Percentiles rank a stretch among this genome's conserved stretches.
Conservation (phyloP, 2,329 filamentous ascomycete genomes). For the Scedosporium dehoogii region DNA sequence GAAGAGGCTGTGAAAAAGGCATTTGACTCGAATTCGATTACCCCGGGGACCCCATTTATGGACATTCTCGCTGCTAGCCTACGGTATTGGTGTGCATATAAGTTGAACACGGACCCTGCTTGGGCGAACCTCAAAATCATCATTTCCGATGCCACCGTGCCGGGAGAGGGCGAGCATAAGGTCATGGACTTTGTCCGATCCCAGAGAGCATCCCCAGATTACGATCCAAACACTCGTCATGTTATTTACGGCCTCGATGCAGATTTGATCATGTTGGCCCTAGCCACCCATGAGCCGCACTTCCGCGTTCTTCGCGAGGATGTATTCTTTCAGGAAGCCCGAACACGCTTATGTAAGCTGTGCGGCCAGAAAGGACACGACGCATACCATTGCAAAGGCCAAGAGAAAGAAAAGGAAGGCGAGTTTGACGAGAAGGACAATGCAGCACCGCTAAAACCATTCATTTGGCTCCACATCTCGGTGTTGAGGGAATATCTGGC, state of each 20-base stretch:
- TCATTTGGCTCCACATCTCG: conserved; percentile 95
- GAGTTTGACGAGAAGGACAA: conserved; percentile 77
- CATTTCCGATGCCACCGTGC: conserved; percentile 95
- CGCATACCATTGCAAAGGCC: conserved; percentile 72
- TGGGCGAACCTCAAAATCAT: conserved; percentile 97
- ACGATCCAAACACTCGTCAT: conserved; percentile 93
- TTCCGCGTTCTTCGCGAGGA: conserved; percentile 95
- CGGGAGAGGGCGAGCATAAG: conserved; percentile 97
- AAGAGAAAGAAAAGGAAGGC: conserved; percentile 65
- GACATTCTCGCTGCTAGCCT: conserved; percentile 82
- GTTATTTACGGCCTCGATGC: conserved; percentile 98
- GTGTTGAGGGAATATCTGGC: conserved; percentile 87
- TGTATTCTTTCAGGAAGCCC: conserved; percentile 85
- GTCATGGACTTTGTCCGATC: conserved; percentile 98
- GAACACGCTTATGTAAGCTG: conserved; percentile 69
- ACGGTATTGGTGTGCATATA: conserved; percentile 95
- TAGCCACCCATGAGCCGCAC: conserved; percentile 94
- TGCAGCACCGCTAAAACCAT: conserved; percentile 60
- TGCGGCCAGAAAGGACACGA: conserved; percentile 92
- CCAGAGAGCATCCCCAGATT: conserved; percentile 78
- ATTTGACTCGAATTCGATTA: conserved; percentile 83
- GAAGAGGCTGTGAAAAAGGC: conserved; percentile 69
- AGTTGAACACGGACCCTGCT: conserved; percentile 89
- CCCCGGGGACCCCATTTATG: conserved; percentile 97
- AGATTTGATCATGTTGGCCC: conserved; percentile 95